Base-by-base conservation (phyloP, 208 protist species). In the Trypanosoma conorhini region DNA sequence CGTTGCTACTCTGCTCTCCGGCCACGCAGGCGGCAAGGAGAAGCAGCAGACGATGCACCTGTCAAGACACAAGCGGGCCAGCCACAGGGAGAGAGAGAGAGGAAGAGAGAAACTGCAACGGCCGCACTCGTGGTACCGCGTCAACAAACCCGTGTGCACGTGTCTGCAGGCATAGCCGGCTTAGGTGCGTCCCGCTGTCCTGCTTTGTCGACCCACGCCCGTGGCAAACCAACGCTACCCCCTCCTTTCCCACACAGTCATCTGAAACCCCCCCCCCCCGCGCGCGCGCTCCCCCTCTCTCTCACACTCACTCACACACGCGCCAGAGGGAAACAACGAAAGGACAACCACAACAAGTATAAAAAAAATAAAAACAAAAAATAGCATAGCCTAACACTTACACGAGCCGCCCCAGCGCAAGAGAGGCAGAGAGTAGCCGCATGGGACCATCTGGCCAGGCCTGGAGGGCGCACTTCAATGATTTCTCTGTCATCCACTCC, bases 391-490 rank as follows among this genome's bases (percentile, higher is more conserved):
- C 30, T 46, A 59, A 42, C 19, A n/a, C 10, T 48, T 12, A 61
- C 50, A 57, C 63, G 30, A 12, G 12, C 15, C 10, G 10, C 28
- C 50, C 19, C 28, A 28, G 12, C 28, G 57, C 58, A 57, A 64
- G 30, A 0, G 62, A 56, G 19, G 35, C 24, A 15, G 3, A n/a
- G 24, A 79, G 21, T 42, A 73, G 38, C 5, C 60, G 28, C 33
- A 65, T 5, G 26, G 62, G 74, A 12, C 59, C 50, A 54, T 57
- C 42, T 9, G 64, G 58, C 66, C 55, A 80, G 21, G 86, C 78
- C 70, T 94, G 80, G 15, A 94, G 44, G 48, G 89, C 79, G 50
- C 84, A 91, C 79, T 95, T 95, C 17, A 87, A 30, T n/a, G 61
- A 62, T 5, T 74, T 51, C 56, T 68, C 71, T 56, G 71, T 44